Conservation (phyloP, 345 rosid species). For the Aquilaria sinensis region DNA sequence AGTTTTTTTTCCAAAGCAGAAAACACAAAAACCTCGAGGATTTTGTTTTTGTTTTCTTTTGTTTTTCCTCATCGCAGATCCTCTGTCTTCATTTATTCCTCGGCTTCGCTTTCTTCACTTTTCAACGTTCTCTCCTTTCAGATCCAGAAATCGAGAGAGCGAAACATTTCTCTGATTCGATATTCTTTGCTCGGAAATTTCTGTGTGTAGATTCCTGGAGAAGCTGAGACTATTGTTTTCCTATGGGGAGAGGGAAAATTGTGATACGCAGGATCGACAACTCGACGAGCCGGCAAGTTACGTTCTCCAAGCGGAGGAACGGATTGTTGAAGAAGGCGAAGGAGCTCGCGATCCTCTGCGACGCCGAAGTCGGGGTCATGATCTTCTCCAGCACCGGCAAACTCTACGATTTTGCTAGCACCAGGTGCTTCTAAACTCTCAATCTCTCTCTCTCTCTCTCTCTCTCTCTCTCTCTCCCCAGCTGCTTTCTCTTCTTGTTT, state of each 20-base stretch:
- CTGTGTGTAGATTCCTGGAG: not conserved
- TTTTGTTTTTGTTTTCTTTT: not conserved
- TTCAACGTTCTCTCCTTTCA: not conserved
- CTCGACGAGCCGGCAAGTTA: constrained; percentile 46
- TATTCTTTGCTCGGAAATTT: not conserved
- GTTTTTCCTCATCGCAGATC: not conserved
- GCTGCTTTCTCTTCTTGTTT: not conserved
- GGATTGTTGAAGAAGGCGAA: constrained; percentile 46
- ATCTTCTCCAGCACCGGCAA: constrained; percentile 49
- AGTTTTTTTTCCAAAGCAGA: constrained; percentile 5
- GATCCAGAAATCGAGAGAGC: not conserved
- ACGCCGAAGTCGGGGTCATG: constrained; percentile 41
- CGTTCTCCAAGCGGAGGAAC: constrained; percentile 44
- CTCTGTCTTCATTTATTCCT: not conserved
- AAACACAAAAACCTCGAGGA: not conserved
- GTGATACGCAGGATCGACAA: constrained; percentile 43
- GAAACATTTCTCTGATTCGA: not conserved
- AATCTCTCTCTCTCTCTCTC: not conserved
- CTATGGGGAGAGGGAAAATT: constrained; percentile 50
- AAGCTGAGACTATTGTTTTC: not conserved
- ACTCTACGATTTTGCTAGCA: constrained; percentile 41
- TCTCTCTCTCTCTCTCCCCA: not conserved
- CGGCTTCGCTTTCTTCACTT: not conserved
- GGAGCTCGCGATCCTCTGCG: constrained; percentile 46
- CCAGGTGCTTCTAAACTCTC: constrained; percentile 28